Percentiles rank a stretch among this genome's conserved stretches.
Conservation (phyloP, 257 asterid species). For the Nicotiana tabacum region DNA sequence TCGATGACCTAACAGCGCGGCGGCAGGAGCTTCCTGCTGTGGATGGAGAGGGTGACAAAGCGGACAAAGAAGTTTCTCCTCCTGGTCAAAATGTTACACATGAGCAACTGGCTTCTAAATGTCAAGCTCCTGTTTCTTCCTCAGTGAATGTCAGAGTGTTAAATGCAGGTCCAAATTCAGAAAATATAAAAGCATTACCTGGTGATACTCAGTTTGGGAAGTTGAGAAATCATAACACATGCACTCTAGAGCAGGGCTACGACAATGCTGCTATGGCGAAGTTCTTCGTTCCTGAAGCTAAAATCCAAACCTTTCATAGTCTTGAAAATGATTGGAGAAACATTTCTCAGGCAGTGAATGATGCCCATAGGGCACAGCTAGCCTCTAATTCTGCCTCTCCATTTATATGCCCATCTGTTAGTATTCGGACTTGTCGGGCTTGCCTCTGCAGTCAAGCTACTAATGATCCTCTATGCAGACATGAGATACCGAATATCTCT, state of each 20-base stretch:
- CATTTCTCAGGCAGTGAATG: constrained; percentile 17
- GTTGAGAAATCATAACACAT: neutral
- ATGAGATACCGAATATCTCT: constrained; percentile 17
- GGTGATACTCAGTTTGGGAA: constrained; percentile 9
- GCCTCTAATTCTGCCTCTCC: constrained; percentile 24
- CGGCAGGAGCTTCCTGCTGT: neutral
- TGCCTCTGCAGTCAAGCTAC: constrained; percentile 1
- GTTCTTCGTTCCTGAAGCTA: constrained; percentile 8
- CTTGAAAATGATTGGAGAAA: constrained; percentile 8
- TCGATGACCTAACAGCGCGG: neutral
- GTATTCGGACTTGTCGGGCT: constrained; percentile 5
- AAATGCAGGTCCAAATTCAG: neutral
- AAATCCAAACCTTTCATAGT: neutral
- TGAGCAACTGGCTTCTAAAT: neutral
- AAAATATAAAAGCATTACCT: neutral
- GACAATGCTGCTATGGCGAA: constrained; percentile 6
- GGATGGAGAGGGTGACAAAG: constrained; percentile 4
- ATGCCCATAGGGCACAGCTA: constrained; percentile 17
- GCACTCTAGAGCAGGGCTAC: neutral
- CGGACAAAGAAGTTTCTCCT: constrained; percentile 11
- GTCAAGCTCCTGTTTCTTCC: neutral
- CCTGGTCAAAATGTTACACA: neutral
- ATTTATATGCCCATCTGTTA: constrained; percentile 12
- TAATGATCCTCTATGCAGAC: constrained; percentile 15
- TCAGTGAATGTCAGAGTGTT: neutral